Evolutionary conservation across 371 early-diverging fungal genomes (phyloP).

Genomic region (Mucor irregularis): DNA sequence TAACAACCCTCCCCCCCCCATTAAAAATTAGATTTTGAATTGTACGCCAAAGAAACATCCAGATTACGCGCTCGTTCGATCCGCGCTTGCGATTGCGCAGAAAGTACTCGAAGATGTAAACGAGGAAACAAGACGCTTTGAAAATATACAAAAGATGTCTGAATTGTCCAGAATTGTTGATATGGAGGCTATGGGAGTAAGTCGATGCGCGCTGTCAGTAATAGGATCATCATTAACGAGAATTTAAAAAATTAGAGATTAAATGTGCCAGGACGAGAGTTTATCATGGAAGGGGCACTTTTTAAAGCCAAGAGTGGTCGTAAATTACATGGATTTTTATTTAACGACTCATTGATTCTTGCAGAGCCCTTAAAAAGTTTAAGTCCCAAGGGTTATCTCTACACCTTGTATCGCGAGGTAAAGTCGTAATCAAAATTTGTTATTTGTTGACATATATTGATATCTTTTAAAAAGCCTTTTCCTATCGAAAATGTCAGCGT

Average conservation of each 20-base stretch:
- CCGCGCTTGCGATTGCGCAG: conserved; percentile 73
- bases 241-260: conserved; percentile 41
- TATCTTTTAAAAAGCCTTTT: conserved; percentile 25
- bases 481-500: conserved; percentile 27
- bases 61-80: conserved; percentile 71
- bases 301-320: conserved; percentile 84
- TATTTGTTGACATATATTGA: not conserved
- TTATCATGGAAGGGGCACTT: conserved; percentile 81
- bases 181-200: conserved; percentile 62
- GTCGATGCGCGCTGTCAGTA: not conserved
- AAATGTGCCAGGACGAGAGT: conserved; percentile 66
- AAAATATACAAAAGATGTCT: conserved; percentile 71
- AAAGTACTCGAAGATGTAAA: conserved; percentile 75
- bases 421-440: not conserved
- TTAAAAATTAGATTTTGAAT: conserved; percentile 69
- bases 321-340: conserved; percentile 81
- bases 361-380: conserved; percentile 46
- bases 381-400: conserved; percentile 47
- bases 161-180: conserved; percentile 73
- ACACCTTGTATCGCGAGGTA: conserved; percentile 64
- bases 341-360: conserved; percentile 86
- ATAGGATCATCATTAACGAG: not conserved
- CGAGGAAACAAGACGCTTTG: conserved; percentile 73
- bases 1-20: not conserved
- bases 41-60: conserved; percentile 80